Evolutionary conservation across 2,329 filamentous ascomycete species (phyloP).

Genomic region (Fonsecaea nubica): DNA sequence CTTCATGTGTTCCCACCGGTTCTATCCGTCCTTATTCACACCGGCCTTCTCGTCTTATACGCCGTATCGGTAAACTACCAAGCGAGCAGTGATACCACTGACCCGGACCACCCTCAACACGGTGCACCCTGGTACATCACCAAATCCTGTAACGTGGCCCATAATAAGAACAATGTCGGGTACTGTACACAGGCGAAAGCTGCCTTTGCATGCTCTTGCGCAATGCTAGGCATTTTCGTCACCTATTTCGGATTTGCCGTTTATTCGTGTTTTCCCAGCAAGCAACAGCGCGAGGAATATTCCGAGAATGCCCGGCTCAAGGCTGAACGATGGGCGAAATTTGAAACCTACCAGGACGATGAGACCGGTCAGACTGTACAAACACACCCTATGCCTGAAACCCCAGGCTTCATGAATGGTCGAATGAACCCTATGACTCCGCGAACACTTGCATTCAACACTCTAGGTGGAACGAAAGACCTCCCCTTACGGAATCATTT

Average conservation of each 20-base stretch:
- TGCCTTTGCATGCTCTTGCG: constrained; percentile 62
- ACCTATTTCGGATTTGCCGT: constrained; percentile 35
- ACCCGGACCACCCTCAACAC: constrained; percentile 59
- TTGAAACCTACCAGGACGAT: constrained; percentile 45
- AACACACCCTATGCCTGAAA: constrained; percentile 43
- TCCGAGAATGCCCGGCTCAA: constrained; percentile 46
- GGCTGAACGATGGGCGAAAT: constrained; percentile 45
- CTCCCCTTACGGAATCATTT: constrained; percentile 50
- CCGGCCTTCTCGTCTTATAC: constrained; percentile 59
- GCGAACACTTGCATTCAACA: constrained; percentile 52
- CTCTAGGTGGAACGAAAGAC: constrained; percentile 48
- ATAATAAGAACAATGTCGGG: constrained; percentile 51
- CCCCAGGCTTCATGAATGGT: constrained; percentile 43
- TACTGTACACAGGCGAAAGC: constrained; percentile 69
- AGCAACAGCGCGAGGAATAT: constrained; percentile 47
- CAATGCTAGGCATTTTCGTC: constrained; percentile 54
- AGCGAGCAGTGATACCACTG: constrained; percentile 64
- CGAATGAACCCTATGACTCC: constrained; percentile 47
- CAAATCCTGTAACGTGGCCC: constrained; percentile 63
- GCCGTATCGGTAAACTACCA: constrained; percentile 63
- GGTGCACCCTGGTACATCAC: constrained; percentile 70
- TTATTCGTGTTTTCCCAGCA: constrained; percentile 44
- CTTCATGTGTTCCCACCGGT: constrained; percentile 64
- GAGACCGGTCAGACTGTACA: constrained; percentile 42
- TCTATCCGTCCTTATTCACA: constrained; percentile 60